Evolutionary conservation across 2,329 filamentous ascomycete genomes (phyloP), one percentile per base, ranked within the genome.

Genomic region (Macroventuria anomochaeta): DNA sequence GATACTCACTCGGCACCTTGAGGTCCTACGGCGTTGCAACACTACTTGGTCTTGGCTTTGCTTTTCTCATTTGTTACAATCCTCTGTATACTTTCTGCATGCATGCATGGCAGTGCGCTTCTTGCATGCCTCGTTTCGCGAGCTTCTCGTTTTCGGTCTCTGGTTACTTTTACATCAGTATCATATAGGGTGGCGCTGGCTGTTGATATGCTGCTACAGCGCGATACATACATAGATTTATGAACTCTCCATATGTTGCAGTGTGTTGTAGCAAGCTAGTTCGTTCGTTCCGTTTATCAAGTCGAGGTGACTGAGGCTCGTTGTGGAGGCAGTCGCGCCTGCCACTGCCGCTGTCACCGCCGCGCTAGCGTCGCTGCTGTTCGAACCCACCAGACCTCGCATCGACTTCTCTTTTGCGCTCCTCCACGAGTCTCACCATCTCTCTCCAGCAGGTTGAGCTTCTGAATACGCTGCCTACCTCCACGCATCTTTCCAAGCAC

Each of bases 61-160:
- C n/a, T 28, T 39, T 32, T 53, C 18, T 41, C 43, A 17, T 44
- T 56, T 40, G 46, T 42, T 10, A 23, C 44, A 20, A 23, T 46
- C 48, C 20, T 51, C 60, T 58, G 53, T 46, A 41, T 53, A 59
- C 43, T 41, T 46, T 53, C 42, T 41, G 44, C 49, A 49, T 54
- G 60, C 63, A 63, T 66, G 58, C 58, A 61, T 57, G 58, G 63
- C 63, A 66, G 63, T 46, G 63, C 63, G 63, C 63, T 64, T 60
- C 46, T 66, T 63, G 63, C 60, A 66, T 63, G 53, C 31, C 38
- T 56, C 20, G 10, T 41, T 32, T 44, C 47, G 26, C 42, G 32
- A 38, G 28, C 28, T 50, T 49, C 28, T 33, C 26, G 7, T 39
- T 28, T 29, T 28, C 10, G 11, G 13, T 5, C n/a, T 43, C 25